These are phyloP conservation scores for Aquanectria penicillioides DNA, from an alignment of 2,329 filamentous ascomycete genomes.

Conservation along the genomic window DNA sequence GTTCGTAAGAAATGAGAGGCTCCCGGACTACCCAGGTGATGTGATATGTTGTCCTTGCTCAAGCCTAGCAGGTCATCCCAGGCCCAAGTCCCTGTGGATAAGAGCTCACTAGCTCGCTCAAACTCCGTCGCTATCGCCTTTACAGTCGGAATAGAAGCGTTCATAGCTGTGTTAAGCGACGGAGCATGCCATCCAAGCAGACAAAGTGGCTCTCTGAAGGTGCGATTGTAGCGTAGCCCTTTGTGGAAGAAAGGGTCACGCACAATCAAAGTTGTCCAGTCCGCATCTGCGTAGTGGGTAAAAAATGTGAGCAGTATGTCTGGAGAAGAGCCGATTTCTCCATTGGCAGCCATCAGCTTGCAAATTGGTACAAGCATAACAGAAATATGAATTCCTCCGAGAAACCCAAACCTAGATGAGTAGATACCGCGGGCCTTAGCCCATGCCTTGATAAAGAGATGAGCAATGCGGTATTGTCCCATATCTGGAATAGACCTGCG, in stretches of 20 bases:
- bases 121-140: conserved; percentile 63
- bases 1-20: conserved; percentile 59
- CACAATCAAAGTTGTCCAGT: conserved; percentile 65
- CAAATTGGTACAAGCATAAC: conserved; percentile 68
- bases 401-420: conserved; percentile 70
- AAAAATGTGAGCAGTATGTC: conserved; percentile 71
- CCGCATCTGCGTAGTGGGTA: conserved; percentile 67
- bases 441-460: conserved; percentile 71
- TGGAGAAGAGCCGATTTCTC: conserved; percentile 52
- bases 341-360: conserved; percentile 60
- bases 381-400: conserved; percentile 73
- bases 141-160: conserved; percentile 63
- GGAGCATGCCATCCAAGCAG: conserved; percentile 72
- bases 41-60: neutral
- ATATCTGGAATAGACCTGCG: conserved; percentile 68
- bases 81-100: conserved; percentile 48
- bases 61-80: conserved; percentile 56
- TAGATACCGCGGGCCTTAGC: conserved; percentile 71
- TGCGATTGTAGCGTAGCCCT: conserved; percentile 62
- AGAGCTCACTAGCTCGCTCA: conserved; percentile 52
- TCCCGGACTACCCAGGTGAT: conserved; percentile 32
- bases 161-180: conserved; percentile 66
- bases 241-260: conserved; percentile 70
- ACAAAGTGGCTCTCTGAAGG: conserved; percentile 68
- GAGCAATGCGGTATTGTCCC: conserved; percentile 65